phyloP scores from a whole-genome alignment of 352 stramenopile species.

The Globisporangium cederbergense region DNA sequence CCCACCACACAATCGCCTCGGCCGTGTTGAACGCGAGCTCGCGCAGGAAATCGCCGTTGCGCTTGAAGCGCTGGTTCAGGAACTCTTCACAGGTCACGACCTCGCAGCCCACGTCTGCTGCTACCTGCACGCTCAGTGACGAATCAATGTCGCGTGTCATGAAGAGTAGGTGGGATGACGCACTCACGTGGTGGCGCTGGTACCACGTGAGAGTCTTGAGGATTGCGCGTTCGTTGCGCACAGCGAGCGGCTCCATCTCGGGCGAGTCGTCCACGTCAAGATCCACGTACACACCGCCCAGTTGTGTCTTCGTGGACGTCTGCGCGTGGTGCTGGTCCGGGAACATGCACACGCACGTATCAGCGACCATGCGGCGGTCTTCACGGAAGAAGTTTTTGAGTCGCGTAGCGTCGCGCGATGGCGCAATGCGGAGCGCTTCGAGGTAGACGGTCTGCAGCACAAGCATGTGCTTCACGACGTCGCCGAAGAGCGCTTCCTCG shows the following conservation, averaged over 20 bases:
- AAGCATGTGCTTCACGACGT: conserved; percentile 38
- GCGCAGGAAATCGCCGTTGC: conserved; percentile 38
- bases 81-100: conserved; percentile 62
- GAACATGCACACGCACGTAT: conserved; percentile 56
- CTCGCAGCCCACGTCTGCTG: conserved; percentile 30
- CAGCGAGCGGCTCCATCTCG: conserved; percentile 33
- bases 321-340: conserved; percentile 66
- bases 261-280: conserved; percentile 18
- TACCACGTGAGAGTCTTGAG: conserved; percentile 70
- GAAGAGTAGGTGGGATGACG: conserved; percentile 41
- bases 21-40: conserved; percentile 62
- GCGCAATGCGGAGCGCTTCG: conserved; percentile 58
- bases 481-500: conserved; percentile 47
- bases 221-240: conserved; percentile 42
- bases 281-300: conserved; percentile 17
- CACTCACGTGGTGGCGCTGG: conserved; percentile 34
- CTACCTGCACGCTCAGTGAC: conserved; percentile 35
- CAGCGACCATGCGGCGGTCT: conserved; percentile 40
- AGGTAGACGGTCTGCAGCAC: conserved; percentile 75
- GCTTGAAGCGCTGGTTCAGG: conserved; percentile 33
- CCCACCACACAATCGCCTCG: conserved; percentile 48
- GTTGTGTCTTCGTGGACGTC: conserved; percentile 42
- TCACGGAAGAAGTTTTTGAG: conserved; percentile 69
- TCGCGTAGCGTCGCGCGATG: conserved; percentile 56
- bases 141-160: conserved; percentile 53